These are phyloP conservation scores for Irpex sp. DNA, from an alignment of 1,284 basidiomycete genomes.

Conservation along the genomic window DNA sequence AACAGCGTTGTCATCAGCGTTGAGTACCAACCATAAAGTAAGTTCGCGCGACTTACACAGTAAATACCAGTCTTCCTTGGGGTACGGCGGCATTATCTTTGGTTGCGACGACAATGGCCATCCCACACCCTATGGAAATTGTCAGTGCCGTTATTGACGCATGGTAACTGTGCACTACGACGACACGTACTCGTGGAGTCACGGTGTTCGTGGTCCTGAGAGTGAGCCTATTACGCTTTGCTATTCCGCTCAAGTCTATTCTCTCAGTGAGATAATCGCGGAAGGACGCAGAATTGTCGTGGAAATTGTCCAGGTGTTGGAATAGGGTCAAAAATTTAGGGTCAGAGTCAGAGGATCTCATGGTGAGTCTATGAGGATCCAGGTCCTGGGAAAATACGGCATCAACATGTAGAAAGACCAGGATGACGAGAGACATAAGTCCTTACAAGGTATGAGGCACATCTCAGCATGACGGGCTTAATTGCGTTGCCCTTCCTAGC, in stretches of 20 bases:
- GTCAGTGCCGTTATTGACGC: not conserved
- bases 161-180: not conserved
- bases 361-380: not conserved
- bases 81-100: not conserved
- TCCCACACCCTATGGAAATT: not conserved
- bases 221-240: not conserved
- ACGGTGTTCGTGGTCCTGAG: not conserved
- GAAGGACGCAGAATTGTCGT: constrained; percentile 1
- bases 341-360: not conserved
- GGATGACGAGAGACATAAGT: not conserved
- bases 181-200: not conserved
- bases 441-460: not conserved
- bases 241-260: not conserved
- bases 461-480: not conserved
- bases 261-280: not conserved
- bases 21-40: too few species aligned
- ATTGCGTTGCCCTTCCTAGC: not conserved
- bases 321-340: not conserved
- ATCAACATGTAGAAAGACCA: not conserved
- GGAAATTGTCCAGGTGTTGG: not conserved
- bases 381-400: not conserved
- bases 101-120: not conserved
- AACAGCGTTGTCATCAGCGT: not conserved
- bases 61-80: constrained; percentile 5
- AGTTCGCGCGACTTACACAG: not conserved